Base-by-base conservation (phyloP, 192 early-diverging fungal species). In the Backusella parvicylindrica region DNA sequence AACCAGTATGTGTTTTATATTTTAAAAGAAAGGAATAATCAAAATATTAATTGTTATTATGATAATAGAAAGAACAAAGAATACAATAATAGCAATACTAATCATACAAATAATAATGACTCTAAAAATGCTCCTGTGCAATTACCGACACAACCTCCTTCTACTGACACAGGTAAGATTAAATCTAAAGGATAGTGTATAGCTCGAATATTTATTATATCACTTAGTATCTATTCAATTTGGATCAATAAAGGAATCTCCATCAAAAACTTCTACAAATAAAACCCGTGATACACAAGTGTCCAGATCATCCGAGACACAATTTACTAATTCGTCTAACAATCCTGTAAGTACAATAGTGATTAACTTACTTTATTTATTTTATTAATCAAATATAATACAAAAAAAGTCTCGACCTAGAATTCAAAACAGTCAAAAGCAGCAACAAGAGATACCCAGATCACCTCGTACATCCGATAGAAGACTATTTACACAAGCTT, bases 401-500 rank as follows among this genome's bases (percentile, higher is more conserved):
- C n/a, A 35, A n/a, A 33, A 33, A 66, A 66, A 66, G 64, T 6
- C 64, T 66, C 64, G 33, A 66, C n/a, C 33, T 8, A 66, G 64
- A 28, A 6, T 60, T 11, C 53, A 60, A 33, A 66, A 31, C 8
- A 66, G 18, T 35, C 38, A 33, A 72, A 68, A 56, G 72, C 40
- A 41, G 0, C 43, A 47, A n/a, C 43, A 72, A 67, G 70, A 56
- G 73, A 38, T 77, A 83, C 66, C 77, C 77, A 65, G 64, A 76
- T 67, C 73, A 68, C 71, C 74, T 77, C 75, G 71, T 76, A 77
- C 79, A 76, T 47, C 40, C 26, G 68, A 70, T 16, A 41, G 26
- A 16, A 47, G 68, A 70, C n/a, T 65, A 78, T 76, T 81, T 86
- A 72, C 30, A 63, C 77, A 84, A 74, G 56, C 79, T 82, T 63